Base-by-base conservation (phyloP, 2,329 filamentous ascomycete species). In the Beauveria asiatica region DNA sequence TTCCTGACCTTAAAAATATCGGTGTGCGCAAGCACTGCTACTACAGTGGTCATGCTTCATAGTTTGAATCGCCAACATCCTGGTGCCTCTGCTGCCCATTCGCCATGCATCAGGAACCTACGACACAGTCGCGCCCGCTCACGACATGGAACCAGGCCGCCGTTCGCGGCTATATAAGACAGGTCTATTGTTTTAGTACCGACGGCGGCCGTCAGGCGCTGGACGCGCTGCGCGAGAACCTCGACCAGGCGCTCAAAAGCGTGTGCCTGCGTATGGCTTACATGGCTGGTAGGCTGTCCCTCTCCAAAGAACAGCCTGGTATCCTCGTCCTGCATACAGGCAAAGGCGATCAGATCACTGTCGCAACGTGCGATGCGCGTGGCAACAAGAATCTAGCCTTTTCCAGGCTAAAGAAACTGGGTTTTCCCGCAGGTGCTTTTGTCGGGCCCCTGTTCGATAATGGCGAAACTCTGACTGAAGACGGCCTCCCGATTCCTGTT, bases 401-500 rank as follows among this genome's bases (percentile, higher is more conserved):
- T 52, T 57, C 61, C 3, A 65, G 70, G 30, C 66, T 73, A 23
- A 62, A 64, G 51, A 57, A 54, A 0, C 64, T 63, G 23, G 66
- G 64, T 5, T 74, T 73, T 59, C 69, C 72, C 2, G 67, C 69
- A 0, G 64, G 61, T 7, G 66, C 65, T 0, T 73, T 72, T 62
- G 68, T 73, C 17, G 65, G 67, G 25, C 62, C 67, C 0, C 59
- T 64, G 1, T 71, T 71, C 46, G 27, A 61, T n/a, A 45, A 64
- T 9, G 39, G 45, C 17, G 46, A 52, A 30, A 48, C 37, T n/a
- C 62, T 51, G 59, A 57, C 25, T 10, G 59, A 65, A 61, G 57
- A 49, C 4, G 64, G 64, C 6, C 64, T 65, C 0, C 59, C 54
- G 3, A 66, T 76, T 25, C 76, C 75, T 0, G 74, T 74, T 11